Conservation (phyloP, 768 basidiomycete genomes). For the Naganishia vishniacii region DNA sequence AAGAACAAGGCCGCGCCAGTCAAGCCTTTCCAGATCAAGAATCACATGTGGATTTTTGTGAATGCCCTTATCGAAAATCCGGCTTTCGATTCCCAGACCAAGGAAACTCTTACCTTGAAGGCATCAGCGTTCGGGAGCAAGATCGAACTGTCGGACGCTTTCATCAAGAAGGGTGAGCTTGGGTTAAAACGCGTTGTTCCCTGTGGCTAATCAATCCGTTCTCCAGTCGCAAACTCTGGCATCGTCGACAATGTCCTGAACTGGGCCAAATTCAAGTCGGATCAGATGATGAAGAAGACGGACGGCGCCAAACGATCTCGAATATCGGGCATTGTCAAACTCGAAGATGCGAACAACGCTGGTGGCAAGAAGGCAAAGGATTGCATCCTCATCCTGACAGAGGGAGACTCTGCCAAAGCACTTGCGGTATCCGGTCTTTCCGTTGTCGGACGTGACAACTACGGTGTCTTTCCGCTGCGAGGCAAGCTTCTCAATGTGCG, state of each 20-base stretch:
- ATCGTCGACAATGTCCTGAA: slow-evolving; percentile 87
- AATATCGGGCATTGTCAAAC: slow-evolving; percentile 81
- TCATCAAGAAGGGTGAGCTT: slow-evolving; percentile 85
- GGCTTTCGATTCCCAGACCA: slow-evolving; percentile 98
- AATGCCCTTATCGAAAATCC: slow-evolving; percentile 95
- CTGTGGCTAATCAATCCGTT: background rate
- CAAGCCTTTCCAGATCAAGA: slow-evolving; percentile 88
- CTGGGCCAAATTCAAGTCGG: slow-evolving; percentile 96
- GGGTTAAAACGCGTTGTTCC: background rate
- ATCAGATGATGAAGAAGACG: slow-evolving; percentile 91
- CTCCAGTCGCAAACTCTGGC: slow-evolving; percentile 72
- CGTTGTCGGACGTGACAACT: slow-evolving; percentile 92
- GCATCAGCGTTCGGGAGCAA: slow-evolving; percentile 78
- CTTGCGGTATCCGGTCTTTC: slow-evolving; percentile 89
- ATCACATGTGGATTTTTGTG: slow-evolving; percentile 97
- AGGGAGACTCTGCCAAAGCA: slow-evolving; percentile 98
- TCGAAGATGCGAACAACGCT: slow-evolving; percentile 95
- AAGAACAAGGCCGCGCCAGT: slow-evolving; percentile 97
- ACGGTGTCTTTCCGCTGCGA: slow-evolving; percentile 94
- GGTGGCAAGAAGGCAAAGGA: slow-evolving; percentile 71
- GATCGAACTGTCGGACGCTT: slow-evolving; percentile 77
- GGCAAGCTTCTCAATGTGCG: slow-evolving; percentile 96
- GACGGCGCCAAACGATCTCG: slow-evolving; percentile 85
- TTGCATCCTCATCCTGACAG: slow-evolving; percentile 93
- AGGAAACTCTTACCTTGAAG: slow-evolving; percentile 84